phyloP scores from a whole-genome alignment of 306 rosid genomes.

The Citrullus colocynthis region DNA sequence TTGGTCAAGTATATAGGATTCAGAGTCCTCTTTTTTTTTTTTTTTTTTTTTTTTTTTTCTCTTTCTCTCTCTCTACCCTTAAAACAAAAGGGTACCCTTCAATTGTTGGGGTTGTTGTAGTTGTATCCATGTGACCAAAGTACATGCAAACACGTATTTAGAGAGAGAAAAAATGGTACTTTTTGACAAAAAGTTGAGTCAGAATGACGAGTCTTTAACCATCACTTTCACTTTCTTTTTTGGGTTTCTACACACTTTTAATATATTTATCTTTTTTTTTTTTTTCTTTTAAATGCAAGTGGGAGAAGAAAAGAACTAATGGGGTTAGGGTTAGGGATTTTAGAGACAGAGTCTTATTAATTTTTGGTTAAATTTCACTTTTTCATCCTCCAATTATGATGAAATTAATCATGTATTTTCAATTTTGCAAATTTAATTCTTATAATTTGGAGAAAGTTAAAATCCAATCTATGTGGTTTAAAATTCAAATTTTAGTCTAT shows the following conservation, averaged over 20 bases:
- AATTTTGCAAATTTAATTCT: too few species aligned
- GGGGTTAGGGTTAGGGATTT: background rate
- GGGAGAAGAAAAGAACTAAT: background rate
- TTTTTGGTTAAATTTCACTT: background rate
- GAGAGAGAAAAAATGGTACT: background rate
- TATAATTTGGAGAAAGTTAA: too few species aligned
- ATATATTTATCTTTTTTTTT: background rate
- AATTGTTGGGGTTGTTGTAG: background rate
- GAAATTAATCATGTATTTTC: too few species aligned
- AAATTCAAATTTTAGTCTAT: too few species aligned
- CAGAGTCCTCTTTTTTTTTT: background rate
- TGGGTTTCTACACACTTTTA: background rate
- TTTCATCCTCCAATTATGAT: too few species aligned
- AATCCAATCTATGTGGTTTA: too few species aligned
- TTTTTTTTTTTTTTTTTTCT: background rate
- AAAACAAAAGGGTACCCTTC: background rate
- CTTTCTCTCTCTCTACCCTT: background rate
- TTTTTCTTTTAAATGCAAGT: background rate
- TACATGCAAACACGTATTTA: background rate
- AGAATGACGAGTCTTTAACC: background rate
- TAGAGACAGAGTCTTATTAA: background rate
- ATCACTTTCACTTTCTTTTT: background rate
- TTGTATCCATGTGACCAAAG: slow-evolving; percentile 4
- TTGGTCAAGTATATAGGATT: background rate
- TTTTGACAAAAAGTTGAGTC: background rate